These are phyloP conservation scores for Balamuthia mandrillaris DNA, from an alignment of 208 protist genomes.

Conservation along the genomic window DNA sequence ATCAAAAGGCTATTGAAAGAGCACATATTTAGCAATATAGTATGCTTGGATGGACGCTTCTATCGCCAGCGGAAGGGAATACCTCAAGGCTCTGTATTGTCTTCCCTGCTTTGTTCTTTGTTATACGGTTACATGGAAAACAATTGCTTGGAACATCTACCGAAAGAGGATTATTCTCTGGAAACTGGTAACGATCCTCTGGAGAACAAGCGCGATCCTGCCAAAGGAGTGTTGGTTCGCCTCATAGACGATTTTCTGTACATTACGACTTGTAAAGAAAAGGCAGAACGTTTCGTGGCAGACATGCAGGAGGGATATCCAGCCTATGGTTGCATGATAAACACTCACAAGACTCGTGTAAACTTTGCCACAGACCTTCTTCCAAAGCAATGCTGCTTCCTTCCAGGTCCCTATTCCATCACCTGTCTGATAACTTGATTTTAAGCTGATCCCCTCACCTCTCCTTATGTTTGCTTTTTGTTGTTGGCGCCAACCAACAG, in stretches of 20 bases:
- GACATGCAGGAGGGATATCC: conserved; percentile 35
- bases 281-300: conserved; percentile 18
- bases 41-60: neutral
- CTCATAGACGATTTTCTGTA: conserved; percentile 40
- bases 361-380: conserved; percentile 29
- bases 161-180: neutral
- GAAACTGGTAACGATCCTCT: neutral
- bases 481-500: neutral
- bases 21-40: conserved; percentile 16
- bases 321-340: neutral
- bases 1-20: conserved; percentile 6
- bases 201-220: neutral
- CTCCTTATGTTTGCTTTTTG: neutral
- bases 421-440: neutral
- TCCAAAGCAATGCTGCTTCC: too few relatives aligned
- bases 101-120: conserved; percentile 4
- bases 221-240: conserved; percentile 8
- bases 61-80: neutral
- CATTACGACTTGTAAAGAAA: neutral
- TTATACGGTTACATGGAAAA: conserved; percentile 37
- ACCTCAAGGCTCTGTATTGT: conserved; percentile 34
- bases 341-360: conserved; percentile 17
- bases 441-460: neutral
- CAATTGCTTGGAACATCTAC: conserved; percentile 35
- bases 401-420: too few relatives aligned